Base-by-base conservation (phyloP, 1,284 basidiomycete genomes). In the Microbotryum silenes-acaulis region DNA sequence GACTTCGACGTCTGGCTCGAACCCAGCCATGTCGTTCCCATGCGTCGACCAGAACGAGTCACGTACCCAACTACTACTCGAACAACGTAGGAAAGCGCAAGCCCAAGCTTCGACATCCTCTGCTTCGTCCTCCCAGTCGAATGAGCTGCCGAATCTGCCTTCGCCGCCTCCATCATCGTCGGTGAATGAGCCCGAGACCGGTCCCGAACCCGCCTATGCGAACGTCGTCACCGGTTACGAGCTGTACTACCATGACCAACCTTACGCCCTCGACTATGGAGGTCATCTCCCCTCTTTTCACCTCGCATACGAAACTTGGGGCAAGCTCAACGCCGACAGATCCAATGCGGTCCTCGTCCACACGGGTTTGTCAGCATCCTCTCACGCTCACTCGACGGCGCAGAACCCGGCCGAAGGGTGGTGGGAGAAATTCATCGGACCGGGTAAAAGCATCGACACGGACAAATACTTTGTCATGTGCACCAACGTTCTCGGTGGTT, bases 351-450 rank as follows among this genome's bases (percentile, higher is more conserved):
- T 99, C 57, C 83, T 99, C n/a, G 81, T 99, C 4, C 94, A 97
- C 73, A 99, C 94, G 0, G 94, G 94, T 27, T 81, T 99, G 3
- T 92, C 89, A 2, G 94, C 94, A 0, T 93, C 89, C 2, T 96
- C 91, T 0, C 94, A 99, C 77, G 94, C 96, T 1, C 92, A 92
- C 0, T 88, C 88, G 14, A 88, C 88, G 0, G 74, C 81, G 2
- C 77, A 81, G 14, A 97, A 96, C 69, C 84, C 89, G 0, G 78
- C 88, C 0, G 82, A 85, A 25, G 94, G 96, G 6, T 99, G 94
- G 96, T 98, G 94, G 94, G 89, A 98, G 77, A 88, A 88, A 71
- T 99, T 97, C 77, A 91, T 99, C 64, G 94, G 96, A 0, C 92
- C 93, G 2, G 91, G 91, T 62, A 89, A 87, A 72, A 85, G 92